Percentiles rank a stretch among this genome's conserved stretches.
Evolutionary conservation across 768 basidiomycete species (phyloP).

Genomic region (Grammothele lineata): DNA sequence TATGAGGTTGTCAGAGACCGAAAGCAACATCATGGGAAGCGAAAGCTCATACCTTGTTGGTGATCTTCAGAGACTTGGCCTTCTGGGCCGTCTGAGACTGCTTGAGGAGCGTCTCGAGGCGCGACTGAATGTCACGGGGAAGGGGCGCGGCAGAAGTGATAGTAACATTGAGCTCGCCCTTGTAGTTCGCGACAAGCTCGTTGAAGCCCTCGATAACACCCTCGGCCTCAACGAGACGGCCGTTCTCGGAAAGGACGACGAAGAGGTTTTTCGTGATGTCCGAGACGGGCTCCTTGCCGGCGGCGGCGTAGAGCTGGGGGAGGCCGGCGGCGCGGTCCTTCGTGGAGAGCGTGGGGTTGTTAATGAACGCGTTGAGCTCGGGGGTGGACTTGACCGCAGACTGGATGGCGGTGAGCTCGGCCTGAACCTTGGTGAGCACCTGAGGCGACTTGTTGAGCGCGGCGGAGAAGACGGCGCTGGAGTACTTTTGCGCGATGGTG

Average conservation of each 20-base stretch:
- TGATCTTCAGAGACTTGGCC: conserved; percentile 84
- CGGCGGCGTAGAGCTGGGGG: conserved; percentile 57
- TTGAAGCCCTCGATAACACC: conserved; percentile 91
- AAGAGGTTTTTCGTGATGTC: conserved; percentile 93
- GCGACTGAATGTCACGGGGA: conserved; percentile 66
- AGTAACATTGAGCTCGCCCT: conserved; percentile 88
- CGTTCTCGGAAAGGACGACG: conserved; percentile 87
- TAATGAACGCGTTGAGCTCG: conserved; percentile 67
- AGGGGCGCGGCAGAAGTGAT: conserved; percentile 88
- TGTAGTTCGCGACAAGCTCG: conserved; percentile 82
- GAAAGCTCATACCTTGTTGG: conserved; percentile 71
- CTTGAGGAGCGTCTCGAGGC: conserved; percentile 84
- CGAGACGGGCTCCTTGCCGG: conserved; percentile 75
- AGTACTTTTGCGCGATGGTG: conserved; percentile 77
- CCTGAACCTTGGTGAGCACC: conserved; percentile 79
- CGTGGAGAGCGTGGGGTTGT: conserved; percentile 87
- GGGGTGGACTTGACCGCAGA: conserved; percentile 63
- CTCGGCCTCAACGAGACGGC: conserved; percentile 77
- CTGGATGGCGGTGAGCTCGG: conserved; percentile 73
- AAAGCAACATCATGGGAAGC: too few relatives aligned
- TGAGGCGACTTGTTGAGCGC: conserved; percentile 81
- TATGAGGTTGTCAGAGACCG: not conserved
- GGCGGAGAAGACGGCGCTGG: conserved; percentile 76
- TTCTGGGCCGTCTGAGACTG: conserved; percentile 79
- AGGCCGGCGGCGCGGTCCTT: conserved; percentile 73